Percentiles rank a stretch among this genome's conserved stretches.
These are phyloP conservation scores for Pleomassaria siparia DNA, from an alignment of 2,329 filamentous ascomycete species.

Conservation along the genomic window DNA sequence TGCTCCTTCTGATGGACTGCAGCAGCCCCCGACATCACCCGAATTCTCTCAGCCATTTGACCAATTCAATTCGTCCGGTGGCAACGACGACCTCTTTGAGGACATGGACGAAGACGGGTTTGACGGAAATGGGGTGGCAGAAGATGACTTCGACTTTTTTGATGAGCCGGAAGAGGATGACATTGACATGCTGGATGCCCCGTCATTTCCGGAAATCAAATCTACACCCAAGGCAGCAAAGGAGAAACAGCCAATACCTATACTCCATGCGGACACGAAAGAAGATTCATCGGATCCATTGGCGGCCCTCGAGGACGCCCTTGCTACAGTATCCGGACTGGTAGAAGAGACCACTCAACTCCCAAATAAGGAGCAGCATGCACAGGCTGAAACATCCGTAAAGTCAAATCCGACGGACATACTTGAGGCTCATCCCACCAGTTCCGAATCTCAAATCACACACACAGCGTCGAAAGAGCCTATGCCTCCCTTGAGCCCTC, in stretches of 20 bases:
- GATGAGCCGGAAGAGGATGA: slow-evolving; percentile 60
- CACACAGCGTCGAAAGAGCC: slow-evolving; percentile 15
- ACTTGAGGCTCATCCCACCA: neutral
- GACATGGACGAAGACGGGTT: slow-evolving; percentile 71
- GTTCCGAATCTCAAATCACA: neutral
- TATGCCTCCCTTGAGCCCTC: slow-evolving; percentile 46
- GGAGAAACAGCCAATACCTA: slow-evolving; percentile 5
- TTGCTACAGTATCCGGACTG: slow-evolving; percentile 16
- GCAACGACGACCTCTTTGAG: slow-evolving; percentile 63
- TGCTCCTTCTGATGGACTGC: slow-evolving; percentile 18
- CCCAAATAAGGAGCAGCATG: slow-evolving; percentile 3
- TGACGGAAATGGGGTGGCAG: slow-evolving; percentile 73
- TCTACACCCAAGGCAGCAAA: slow-evolving; percentile 5
- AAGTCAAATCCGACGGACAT: slow-evolving; percentile 1
- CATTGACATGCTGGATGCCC: slow-evolving; percentile 39
- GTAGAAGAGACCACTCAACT: neutral
- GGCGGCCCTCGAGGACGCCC: slow-evolving; percentile 31
- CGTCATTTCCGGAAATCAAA: slow-evolving; percentile 18
- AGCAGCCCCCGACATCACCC: slow-evolving; percentile 26
- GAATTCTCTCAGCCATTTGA: slow-evolving; percentile 22
- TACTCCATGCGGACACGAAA: slow-evolving; percentile 12
- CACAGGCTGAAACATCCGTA: neutral
- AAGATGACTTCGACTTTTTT: slow-evolving; percentile 83
- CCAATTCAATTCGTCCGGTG: slow-evolving; percentile 22
- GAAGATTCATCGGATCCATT: slow-evolving; percentile 30